These are phyloP conservation scores for Urochloa ruziziensis DNA, from an alignment of 176 grass and related monocot genomes.

Conservation along the genomic window DNA sequence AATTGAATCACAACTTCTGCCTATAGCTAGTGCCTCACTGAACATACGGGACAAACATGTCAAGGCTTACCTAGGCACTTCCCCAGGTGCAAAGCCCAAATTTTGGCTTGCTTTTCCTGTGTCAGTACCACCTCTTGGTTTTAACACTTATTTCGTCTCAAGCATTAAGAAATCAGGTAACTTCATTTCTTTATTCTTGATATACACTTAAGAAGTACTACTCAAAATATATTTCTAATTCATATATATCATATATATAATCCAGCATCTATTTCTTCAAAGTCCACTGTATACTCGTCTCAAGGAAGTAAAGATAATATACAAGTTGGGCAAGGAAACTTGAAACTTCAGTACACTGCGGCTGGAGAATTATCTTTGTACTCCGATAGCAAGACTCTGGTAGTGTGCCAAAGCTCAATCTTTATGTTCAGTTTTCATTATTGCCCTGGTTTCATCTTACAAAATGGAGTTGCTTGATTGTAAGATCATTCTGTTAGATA, in stretches of 20 bases:
- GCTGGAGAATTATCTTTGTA: conserved; percentile 51
- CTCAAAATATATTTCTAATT: conserved; percentile 20
- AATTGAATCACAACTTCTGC: conserved; percentile 89
- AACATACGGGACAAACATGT: conserved; percentile 61
- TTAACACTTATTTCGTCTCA: conserved; percentile 84
- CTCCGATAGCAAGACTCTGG: conserved; percentile 60
- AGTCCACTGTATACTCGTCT: conserved; percentile 47
- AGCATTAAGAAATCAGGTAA: conserved; percentile 66
- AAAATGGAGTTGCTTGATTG: neutral
- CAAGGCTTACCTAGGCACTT: conserved; percentile 69
- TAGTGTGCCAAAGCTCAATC: conserved; percentile 36
- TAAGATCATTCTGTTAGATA: no score
- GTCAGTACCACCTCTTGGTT: conserved; percentile 79
- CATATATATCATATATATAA: conserved; percentile 15
- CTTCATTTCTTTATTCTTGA: conserved; percentile 19
- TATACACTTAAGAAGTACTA: neutral
- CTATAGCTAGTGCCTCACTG: conserved; percentile 53
- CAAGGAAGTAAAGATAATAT: conserved; percentile 56
- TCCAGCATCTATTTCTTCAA: conserved; percentile 56
- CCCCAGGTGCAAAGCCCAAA: conserved; percentile 53
- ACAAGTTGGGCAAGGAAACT: conserved; percentile 64
- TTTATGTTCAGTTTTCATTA: conserved; percentile 15
- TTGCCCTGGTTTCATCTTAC: neutral
- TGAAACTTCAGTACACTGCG: conserved; percentile 73
- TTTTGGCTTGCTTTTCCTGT: conserved; percentile 93